Evolutionary conservation across 495 filamentous ascomycete species (phyloP).

Genomic region (Saxophila tyrrhenica): DNA sequence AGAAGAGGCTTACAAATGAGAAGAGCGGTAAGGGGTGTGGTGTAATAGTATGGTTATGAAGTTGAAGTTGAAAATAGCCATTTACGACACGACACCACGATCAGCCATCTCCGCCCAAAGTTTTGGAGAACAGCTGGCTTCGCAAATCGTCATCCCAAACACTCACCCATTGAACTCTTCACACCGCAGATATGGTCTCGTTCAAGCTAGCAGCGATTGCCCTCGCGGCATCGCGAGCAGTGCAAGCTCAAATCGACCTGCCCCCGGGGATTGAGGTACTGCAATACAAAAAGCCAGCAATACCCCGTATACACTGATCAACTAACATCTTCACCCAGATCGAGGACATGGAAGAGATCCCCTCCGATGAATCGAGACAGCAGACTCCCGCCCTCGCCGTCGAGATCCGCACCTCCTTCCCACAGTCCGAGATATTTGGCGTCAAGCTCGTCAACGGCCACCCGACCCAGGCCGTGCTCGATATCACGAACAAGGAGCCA

Average conservation of each 20-base stretch:
- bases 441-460: conserved; percentile 91
- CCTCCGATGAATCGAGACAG: conserved; percentile 25
- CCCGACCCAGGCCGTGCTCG: conserved; percentile 70
- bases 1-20: no score
- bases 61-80: no score
- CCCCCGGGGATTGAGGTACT: conserved; percentile 4
- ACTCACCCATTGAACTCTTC: conserved; percentile 7
- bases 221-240: conserved; percentile 56
- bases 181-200: conserved; percentile 46
- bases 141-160: no score
- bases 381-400: conserved; percentile 54
- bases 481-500: conserved; percentile 74
- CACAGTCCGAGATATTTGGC: conserved; percentile 81
- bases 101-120: no score
- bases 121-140: no score
- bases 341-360: conserved; percentile 38
- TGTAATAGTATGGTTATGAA: no score
- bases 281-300: not conserved
- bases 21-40: no score
- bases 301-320: not conserved
- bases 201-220: conserved; percentile 59
- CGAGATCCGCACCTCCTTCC: conserved; percentile 67
- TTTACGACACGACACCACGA: no score
- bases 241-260: conserved; percentile 31
- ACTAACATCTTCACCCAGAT: conserved; percentile 14